Conservation (phyloP, 2,329 filamentous ascomycete genomes). For the Catunica adiposa region DNA sequence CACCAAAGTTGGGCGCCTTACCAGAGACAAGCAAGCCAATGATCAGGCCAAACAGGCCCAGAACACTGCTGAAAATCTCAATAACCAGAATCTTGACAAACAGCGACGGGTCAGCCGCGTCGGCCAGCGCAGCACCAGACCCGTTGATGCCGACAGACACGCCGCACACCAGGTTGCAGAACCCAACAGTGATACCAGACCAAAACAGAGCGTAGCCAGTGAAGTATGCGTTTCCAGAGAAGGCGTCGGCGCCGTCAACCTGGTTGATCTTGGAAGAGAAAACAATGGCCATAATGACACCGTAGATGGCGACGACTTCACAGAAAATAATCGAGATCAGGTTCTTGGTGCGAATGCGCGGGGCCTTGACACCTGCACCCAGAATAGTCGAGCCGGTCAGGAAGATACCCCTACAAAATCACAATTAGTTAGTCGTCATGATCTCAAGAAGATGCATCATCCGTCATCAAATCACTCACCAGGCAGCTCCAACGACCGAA, state of each 20-base stretch:
- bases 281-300: slow-evolving; percentile 98
- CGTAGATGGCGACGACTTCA: slow-evolving; percentile 98
- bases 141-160: slow-evolving; percentile 96
- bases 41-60: slow-evolving; percentile 91
- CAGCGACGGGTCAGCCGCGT: slow-evolving; percentile 83
- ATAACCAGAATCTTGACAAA: slow-evolving; percentile 99
- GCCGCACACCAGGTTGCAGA: slow-evolving; percentile 92
- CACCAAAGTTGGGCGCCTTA: slow-evolving; percentile 62
- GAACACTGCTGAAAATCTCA: slow-evolving; percentile 96
- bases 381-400: slow-evolving; percentile 96
- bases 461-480: slow-evolving; percentile 39
- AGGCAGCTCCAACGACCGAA: slow-evolving; percentile 92
- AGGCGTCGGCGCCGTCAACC: slow-evolving; percentile 46
- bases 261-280: slow-evolving; percentile 75
- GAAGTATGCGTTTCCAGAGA: slow-evolving; percentile 70
- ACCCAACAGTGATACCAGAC: slow-evolving; percentile 82
- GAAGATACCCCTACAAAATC: slow-evolving; percentile 78
- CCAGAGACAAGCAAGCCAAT: slow-evolving; percentile 76
- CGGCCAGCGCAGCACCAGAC: slow-evolving; percentile 85
- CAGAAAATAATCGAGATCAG: slow-evolving; percentile 99
- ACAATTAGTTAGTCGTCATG: background rate
- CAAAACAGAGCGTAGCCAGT: slow-evolving; percentile 94
- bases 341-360: slow-evolving; percentile 98
- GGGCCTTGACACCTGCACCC: slow-evolving; percentile 88
- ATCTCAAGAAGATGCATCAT: background rate